Evolutionary conservation across 345 rosid species (phyloP).

Genomic region (Combretum micranthum): DNA sequence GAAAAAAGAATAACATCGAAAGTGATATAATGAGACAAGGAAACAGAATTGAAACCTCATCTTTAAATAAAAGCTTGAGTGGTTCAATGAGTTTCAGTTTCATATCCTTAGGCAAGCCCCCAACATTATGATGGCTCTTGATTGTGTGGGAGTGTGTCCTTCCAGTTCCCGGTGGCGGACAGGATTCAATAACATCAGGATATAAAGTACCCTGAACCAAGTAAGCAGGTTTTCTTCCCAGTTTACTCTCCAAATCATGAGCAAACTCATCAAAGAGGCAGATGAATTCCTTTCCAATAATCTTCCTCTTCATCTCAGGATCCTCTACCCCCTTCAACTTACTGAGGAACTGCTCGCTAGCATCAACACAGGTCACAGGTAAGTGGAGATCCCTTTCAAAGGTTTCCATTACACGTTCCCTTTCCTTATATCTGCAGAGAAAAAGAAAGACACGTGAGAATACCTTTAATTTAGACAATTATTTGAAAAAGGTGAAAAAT

Average conservation of each 20-base stretch:
- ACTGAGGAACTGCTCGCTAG: slow-evolving; percentile 66
- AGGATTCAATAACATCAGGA: slow-evolving; percentile 96
- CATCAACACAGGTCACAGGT: slow-evolving; percentile 86
- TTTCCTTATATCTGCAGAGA: slow-evolving; percentile 70
- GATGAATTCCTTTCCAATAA: slow-evolving; percentile 90
- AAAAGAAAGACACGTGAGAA: slow-evolving; percentile 3
- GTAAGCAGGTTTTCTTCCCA: slow-evolving; percentile 74
- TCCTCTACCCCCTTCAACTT: slow-evolving; percentile 84
- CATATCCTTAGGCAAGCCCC: slow-evolving; percentile 99
- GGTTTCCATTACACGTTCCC: slow-evolving; percentile 89
- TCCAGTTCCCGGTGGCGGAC: slow-evolving; percentile 97
- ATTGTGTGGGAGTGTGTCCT: slow-evolving; percentile 92
- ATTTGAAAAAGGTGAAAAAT: background rate
- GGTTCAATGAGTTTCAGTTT: slow-evolving; percentile 95
- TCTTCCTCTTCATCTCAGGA: slow-evolving; percentile 88
- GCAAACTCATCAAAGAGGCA: slow-evolving; percentile 74
- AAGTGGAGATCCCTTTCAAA: slow-evolving; percentile 81
- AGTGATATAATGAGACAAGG: background rate
- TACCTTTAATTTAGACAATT: background rate
- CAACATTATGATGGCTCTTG: slow-evolving; percentile 98
- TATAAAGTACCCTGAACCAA: slow-evolving; percentile 95
- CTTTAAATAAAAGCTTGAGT: slow-evolving; percentile 88
- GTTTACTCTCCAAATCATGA: slow-evolving; percentile 60
- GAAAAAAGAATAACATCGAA: background rate
- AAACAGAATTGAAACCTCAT: slow-evolving; percentile 53